A percentile compares a stretch with the other conserved stretches of the same genome.
Evolutionary conservation across 139 green algal species (phyloP).

Genomic region (Dunaliella primolecta): DNA sequence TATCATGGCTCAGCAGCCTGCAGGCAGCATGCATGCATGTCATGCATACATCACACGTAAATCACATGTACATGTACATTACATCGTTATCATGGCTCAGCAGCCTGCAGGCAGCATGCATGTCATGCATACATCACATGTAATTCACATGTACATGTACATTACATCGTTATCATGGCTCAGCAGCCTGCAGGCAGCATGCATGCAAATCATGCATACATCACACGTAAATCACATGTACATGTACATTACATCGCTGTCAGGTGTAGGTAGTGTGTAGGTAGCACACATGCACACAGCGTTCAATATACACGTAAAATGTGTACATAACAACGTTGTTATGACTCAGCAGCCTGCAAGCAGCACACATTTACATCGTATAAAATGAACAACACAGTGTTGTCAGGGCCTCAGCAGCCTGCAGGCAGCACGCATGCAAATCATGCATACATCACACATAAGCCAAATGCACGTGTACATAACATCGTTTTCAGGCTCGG

Average conservation of each 20-base stretch:
- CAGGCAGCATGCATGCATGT: not conserved
- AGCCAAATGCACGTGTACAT: constrained; percentile 1
- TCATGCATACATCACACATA: too few species aligned
- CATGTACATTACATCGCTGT: constrained; percentile 22
- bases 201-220: too few species aligned
- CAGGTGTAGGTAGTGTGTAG: constrained; percentile 24
- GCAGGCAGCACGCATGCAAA: not conserved
- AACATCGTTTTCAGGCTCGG: constrained; percentile 27
- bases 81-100: constrained; percentile 28
- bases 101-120: constrained; percentile 12
- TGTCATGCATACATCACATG: too few species aligned
- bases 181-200: constrained; percentile 13
- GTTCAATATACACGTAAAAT: too few species aligned
- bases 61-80: constrained; percentile 1
- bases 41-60: too few species aligned
- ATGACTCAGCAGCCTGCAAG: constrained; percentile 25
- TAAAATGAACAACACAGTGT: too few species aligned
- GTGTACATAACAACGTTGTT: constrained; percentile 25
- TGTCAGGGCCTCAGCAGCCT: constrained; percentile 35
- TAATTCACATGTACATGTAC: not conserved
- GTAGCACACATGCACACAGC: not conserved
- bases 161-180: constrained; percentile 33
- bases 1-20: constrained; percentile 33
- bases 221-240: too few species aligned
- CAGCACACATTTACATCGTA: too few species aligned